Percentiles rank a stretch among this genome's conserved stretches.
phyloP scores from a whole-genome alignment of 345 rosid genomes.

The Populus davidiana region DNA sequence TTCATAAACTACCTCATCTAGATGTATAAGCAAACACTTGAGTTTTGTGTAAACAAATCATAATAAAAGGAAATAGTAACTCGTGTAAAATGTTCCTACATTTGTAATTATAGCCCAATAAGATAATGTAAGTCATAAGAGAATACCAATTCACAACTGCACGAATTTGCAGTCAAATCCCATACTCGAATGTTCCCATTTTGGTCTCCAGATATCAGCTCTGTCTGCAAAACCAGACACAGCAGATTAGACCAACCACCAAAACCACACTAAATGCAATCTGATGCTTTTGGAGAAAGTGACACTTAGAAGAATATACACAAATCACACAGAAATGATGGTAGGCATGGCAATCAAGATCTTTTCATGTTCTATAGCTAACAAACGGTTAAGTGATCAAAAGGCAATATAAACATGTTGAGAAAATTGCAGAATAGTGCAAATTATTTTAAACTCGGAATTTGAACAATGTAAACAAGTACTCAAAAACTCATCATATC shows the following conservation, averaged over 20 bases:
- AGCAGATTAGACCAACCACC: slow-evolving; percentile 6
- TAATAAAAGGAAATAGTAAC: not conserved
- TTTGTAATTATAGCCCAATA: not conserved
- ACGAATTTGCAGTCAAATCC: slow-evolving; percentile 93
- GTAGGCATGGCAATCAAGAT: not conserved
- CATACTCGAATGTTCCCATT: slow-evolving; percentile 94
- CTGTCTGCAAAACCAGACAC: slow-evolving; percentile 54
- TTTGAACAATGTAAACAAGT: not conserved
- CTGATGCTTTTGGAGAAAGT: not conserved
- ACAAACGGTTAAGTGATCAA: too few relatives aligned
- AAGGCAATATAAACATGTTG: not conserved
- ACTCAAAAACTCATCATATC: not conserved
- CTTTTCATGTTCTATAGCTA: not conserved
- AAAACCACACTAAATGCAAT: not conserved
- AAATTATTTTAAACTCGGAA: not conserved
- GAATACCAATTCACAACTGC: slow-evolving; percentile 91
- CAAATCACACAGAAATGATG: not conserved
- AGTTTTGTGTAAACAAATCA: too few relatives aligned
- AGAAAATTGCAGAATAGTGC: not conserved
- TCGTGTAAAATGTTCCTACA: not conserved
- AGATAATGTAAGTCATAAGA: slow-evolving; percentile 2
- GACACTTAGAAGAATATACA: not conserved
- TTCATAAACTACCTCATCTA: too few relatives aligned
- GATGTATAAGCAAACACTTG: too few relatives aligned
- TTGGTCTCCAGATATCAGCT: slow-evolving; percentile 93